Percentiles rank a stretch among this genome's conserved stretches.
phyloP scores from a whole-genome alignment of 2,329 filamentous ascomycete genomes.

The Botryosphaeria dothidea region DNA sequence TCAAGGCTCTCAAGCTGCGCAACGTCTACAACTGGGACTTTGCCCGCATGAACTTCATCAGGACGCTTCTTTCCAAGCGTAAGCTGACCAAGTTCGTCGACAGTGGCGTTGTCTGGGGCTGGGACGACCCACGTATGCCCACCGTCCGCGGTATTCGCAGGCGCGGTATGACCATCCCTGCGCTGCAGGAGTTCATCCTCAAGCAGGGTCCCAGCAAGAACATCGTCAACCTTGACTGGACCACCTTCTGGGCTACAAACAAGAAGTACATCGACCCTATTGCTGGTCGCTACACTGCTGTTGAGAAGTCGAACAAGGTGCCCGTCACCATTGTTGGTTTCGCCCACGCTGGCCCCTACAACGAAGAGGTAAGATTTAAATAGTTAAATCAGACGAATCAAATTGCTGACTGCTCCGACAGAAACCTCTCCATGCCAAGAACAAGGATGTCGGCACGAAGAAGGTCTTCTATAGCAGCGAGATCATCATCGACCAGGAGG shows the following conservation, averaged over 20 bases:
- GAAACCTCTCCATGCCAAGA: conserved; percentile 87
- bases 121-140: conserved; percentile 86
- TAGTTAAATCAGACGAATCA: conserved; percentile 25
- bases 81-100: conserved; percentile 85
- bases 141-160: conserved; percentile 78
- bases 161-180: conserved; percentile 76
- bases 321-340: conserved; percentile 66
- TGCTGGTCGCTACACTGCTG: conserved; percentile 51
- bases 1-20: conserved; percentile 71
- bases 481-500: conserved; percentile 81
- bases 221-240: conserved; percentile 83
- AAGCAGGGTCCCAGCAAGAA: conserved; percentile 83
- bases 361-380: conserved; percentile 25
- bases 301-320: conserved; percentile 69
- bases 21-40: conserved; percentile 86
- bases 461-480: conserved; percentile 76
- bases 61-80: conserved; percentile 80
- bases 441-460: conserved; percentile 80
- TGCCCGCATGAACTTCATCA: conserved; percentile 79
- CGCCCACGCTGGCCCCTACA: conserved; percentile 57
- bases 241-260: conserved; percentile 58
- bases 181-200: conserved; percentile 79
- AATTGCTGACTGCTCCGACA: conserved; percentile 58
- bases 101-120: conserved; percentile 73
- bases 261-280: conserved; percentile 55